Conservation (phyloP, 1,284 basidiomycete genomes). For the Vanrija pseudolonga region DNA sequence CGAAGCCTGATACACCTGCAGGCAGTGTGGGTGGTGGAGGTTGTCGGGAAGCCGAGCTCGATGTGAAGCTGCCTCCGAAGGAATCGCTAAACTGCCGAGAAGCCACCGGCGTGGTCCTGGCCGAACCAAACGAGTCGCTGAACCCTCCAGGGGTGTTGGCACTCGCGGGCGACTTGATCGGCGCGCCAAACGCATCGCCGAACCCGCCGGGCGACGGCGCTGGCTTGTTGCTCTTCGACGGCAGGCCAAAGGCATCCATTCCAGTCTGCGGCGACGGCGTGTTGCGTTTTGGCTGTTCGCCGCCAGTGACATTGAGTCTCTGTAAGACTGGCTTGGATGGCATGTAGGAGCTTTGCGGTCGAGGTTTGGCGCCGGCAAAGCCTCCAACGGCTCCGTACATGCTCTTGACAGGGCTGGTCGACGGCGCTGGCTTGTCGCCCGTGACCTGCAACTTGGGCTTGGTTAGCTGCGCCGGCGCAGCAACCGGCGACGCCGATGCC, state of each 20-base stretch:
- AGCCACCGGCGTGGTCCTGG: neutral
- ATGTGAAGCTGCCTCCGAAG: neutral
- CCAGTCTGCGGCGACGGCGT: slow-evolving; percentile 8
- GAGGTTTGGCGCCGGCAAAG: too few species aligned
- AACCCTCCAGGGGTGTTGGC: slow-evolving; percentile 9
- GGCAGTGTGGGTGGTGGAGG: neutral
- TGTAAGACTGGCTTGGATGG: neutral
- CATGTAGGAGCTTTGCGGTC: neutral
- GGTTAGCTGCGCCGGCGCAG: neutral
- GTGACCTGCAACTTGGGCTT: slow-evolving; percentile 29
- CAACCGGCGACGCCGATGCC: neutral
- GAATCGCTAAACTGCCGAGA: slow-evolving; percentile 7
- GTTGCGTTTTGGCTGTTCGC: neutral
- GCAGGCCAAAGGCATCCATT: slow-evolving; percentile 39
- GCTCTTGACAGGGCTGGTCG: too few species aligned
- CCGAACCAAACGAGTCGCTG: slow-evolving; percentile 1
- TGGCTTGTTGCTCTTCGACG: slow-evolving; percentile 5
- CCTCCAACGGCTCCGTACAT: too few species aligned
- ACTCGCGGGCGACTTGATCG: slow-evolving; percentile 4
- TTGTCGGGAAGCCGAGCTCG: neutral
- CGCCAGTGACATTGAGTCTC: slow-evolving; percentile 17
- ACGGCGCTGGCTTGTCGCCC: slow-evolving; percentile 18
- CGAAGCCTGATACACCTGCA: slow-evolving; percentile 2
- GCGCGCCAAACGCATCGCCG: slow-evolving; percentile 28
- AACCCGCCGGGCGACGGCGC: slow-evolving; percentile 18